phyloP scores from a whole-genome alignment of 352 stramenopile genomes.

The Pythium folliculosum region DNA sequence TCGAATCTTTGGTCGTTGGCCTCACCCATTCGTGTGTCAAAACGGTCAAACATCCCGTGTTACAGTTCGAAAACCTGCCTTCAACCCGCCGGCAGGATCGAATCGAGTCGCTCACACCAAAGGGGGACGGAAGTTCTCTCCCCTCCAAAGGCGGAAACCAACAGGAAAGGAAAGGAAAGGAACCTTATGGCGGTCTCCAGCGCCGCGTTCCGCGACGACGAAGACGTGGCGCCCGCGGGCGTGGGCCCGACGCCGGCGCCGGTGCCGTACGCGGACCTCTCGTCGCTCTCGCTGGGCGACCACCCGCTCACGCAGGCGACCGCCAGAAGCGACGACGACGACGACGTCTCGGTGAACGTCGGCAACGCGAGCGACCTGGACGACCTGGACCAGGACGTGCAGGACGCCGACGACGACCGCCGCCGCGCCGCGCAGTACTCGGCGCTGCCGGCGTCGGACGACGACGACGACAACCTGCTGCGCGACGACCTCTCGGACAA shows the following conservation, averaged over 20 bases:
- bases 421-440: constrained; percentile 1
- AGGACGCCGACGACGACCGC: constrained; percentile 8
- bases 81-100: constrained; percentile 12
- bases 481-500: constrained; percentile 24
- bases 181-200: constrained; percentile 22
- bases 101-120: neutral
- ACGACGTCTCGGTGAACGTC: constrained; percentile 24
- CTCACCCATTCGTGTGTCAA: neutral
- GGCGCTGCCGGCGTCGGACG: constrained; percentile 21
- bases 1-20: constrained; percentile 4
- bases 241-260: constrained; percentile 2
- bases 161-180: constrained; percentile 2
- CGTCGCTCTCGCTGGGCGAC: constrained; percentile 13
- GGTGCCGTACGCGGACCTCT: constrained; percentile 4
- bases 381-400: constrained; percentile 26
- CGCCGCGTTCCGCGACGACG: constrained; percentile 19
- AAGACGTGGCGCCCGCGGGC: constrained; percentile 10
- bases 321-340: constrained; percentile 14
- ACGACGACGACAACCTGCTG: constrained; percentile 27
- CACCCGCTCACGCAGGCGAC: constrained; percentile 4
- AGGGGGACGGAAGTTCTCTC: neutral
- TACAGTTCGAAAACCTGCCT: constrained; percentile 23
- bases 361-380: constrained; percentile 16
- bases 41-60: neutral
- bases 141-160: neutral